These are phyloP conservation scores for Ceratocystis cubensis DNA, from an alignment of 2,329 filamentous ascomycete genomes.

Conservation along the genomic window DNA sequence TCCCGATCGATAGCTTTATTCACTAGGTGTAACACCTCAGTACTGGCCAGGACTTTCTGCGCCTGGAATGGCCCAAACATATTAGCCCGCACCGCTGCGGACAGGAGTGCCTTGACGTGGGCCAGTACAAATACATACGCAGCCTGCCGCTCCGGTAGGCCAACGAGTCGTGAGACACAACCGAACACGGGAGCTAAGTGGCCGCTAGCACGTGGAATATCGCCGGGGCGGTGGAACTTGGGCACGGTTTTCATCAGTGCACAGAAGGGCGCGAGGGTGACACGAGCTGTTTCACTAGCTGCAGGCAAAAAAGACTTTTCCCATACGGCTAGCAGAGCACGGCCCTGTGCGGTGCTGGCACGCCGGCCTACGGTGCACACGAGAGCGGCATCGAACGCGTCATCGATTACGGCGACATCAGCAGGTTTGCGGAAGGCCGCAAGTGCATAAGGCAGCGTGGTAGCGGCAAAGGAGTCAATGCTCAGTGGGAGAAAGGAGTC, in stretches of 20 bases:
- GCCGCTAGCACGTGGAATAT: constrained; percentile 45
- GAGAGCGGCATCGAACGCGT: constrained; percentile 62
- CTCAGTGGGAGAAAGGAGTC: constrained; percentile 57
- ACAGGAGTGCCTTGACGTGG: constrained; percentile 64
- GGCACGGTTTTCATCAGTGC: constrained; percentile 59
- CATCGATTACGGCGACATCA: constrained; percentile 49
- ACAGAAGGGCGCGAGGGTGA: constrained; percentile 41
- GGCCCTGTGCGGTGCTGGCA: constrained; percentile 62
- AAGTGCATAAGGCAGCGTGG: constrained; percentile 62
- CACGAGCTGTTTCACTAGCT: not conserved
- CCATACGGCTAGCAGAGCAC: constrained; percentile 64
- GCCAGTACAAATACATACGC: constrained; percentile 65
- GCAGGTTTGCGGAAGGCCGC: constrained; percentile 48
- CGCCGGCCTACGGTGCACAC: constrained; percentile 68
- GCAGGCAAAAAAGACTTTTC: constrained; percentile 50
- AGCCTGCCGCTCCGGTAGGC: constrained; percentile 47
- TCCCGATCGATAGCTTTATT: constrained; percentile 45
- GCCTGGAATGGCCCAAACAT: constrained; percentile 72
- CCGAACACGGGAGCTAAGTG: constrained; percentile 64
- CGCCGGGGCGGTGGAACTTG: constrained; percentile 44
- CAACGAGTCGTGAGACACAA: constrained; percentile 48
- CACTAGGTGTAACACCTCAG: constrained; percentile 45
- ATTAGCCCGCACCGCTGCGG: constrained; percentile 63
- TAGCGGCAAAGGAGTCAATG: constrained; percentile 56
- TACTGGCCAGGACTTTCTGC: constrained; percentile 56